Conservation (phyloP, 495 filamentous ascomycete species). For the Penicillium bovifimosum region DNA sequence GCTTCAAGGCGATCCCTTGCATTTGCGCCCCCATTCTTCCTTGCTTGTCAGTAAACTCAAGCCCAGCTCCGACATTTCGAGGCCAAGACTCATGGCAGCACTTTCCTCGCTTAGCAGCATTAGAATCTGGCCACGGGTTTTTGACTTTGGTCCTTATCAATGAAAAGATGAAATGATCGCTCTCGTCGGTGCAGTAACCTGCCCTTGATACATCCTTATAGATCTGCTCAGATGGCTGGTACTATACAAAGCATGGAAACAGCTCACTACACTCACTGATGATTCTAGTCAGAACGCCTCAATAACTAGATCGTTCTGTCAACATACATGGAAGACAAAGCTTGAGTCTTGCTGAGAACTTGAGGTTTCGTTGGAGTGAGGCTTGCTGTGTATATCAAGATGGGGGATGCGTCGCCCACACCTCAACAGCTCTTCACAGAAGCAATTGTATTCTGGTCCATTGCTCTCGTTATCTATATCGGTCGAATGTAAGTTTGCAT, state of each 20-base stretch:
- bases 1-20: slow-evolving; percentile 22
- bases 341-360: neutral
- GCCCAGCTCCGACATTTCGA: slow-evolving; percentile 15
- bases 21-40: slow-evolving; percentile 13
- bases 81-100: slow-evolving; percentile 15
- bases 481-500: slow-evolving; percentile 26
- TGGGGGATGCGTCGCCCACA: slow-evolving; percentile 34
- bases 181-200: neutral
- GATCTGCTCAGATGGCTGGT: neutral
- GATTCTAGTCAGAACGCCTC: neutral
- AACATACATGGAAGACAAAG: neutral
- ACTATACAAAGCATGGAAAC: neutral
- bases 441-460: slow-evolving; percentile 31
- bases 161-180: slow-evolving; percentile 4
- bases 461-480: slow-evolving; percentile 28
- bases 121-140: neutral
- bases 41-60: slow-evolving; percentile 19
- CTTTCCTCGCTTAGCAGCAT: slow-evolving; percentile 3
- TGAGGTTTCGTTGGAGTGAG: neutral
- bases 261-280: neutral
- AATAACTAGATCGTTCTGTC: neutral
- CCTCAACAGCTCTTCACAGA: slow-evolving; percentile 31
- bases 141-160: slow-evolving; percentile 10
- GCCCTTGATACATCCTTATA: neutral
- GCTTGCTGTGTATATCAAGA: slow-evolving; percentile 13